phyloP scores from a whole-genome alignment of 148 eudicot genomes.

The Vaccinium vitisidaea region DNA sequence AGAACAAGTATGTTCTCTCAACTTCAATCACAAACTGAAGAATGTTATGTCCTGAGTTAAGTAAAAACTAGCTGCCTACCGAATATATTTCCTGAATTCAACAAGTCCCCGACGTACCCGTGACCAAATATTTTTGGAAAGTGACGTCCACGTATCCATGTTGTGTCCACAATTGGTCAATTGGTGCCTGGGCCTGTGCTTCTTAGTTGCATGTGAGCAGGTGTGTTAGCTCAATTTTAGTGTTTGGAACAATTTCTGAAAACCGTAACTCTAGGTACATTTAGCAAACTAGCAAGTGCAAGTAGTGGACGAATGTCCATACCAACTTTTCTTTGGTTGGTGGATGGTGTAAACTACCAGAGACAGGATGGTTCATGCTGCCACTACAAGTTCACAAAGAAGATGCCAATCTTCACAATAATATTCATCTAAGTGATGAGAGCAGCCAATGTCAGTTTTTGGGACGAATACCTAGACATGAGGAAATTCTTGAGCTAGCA shows the following conservation, averaged over 20 bases:
- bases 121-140: neutral
- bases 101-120: neutral
- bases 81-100: too few relatives aligned
- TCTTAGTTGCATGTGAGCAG: neutral
- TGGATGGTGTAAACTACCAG: neutral
- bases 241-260: neutral
- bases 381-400: neutral
- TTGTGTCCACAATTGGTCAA: neutral
- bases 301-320: neutral
- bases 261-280: neutral
- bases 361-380: neutral
- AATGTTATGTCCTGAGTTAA: neutral
- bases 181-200: neutral
- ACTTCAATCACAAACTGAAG: neutral
- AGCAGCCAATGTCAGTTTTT: neutral
- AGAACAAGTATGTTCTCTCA: neutral
- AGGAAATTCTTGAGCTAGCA: neutral
- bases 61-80: neutral
- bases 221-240: neutral
- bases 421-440: neutral
- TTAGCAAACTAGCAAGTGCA: neutral
- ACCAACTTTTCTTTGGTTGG: neutral
- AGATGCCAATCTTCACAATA: neutral
- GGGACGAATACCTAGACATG: neutral
- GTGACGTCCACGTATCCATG: neutral